Evolutionary conservation across 176 grass and related monocot species (phyloP).

Genomic region (Oryza coarctata): DNA sequence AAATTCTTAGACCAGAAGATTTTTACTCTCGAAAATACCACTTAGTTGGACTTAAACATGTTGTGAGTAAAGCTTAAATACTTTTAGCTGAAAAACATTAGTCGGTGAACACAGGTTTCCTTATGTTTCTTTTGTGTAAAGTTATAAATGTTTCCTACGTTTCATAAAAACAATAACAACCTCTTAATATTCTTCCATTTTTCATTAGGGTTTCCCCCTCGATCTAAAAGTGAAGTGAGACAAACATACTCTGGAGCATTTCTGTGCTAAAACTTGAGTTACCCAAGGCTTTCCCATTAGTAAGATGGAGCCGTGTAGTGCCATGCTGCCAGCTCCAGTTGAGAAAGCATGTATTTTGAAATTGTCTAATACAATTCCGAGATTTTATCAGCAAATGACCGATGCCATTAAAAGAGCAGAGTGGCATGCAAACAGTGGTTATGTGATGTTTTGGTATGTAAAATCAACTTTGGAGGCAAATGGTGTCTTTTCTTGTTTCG

Average conservation of each 20-base stretch:
- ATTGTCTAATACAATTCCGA: not conserved
- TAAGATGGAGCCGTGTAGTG: not conserved
- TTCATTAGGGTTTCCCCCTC: not conserved
- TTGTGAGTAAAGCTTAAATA: conserved; percentile 2
- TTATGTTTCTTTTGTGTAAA: not conserved
- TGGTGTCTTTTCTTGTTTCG: not conserved
- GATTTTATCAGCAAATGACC: not conserved
- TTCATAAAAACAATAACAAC: not conserved
- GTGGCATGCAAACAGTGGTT: not conserved
- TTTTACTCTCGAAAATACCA: not conserved
- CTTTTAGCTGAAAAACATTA: not conserved
- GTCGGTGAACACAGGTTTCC: not conserved
- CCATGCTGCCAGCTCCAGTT: not conserved
- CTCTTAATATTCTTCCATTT: not conserved
- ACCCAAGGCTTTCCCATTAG: not conserved
- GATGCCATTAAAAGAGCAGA: not conserved
- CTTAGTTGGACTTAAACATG: not conserved
- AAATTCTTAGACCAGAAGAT: not conserved
- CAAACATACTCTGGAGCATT: not conserved
- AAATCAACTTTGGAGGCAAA: not conserved
- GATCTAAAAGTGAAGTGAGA: not conserved
- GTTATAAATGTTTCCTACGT: not conserved
- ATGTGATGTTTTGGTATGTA: not conserved
- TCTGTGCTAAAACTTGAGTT: not conserved
- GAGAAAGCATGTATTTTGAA: not conserved